These are phyloP conservation scores for Chloranthus sessilifolius DNA, from an alignment of 164 flowering plant genomes.

Conservation along the genomic window DNA sequence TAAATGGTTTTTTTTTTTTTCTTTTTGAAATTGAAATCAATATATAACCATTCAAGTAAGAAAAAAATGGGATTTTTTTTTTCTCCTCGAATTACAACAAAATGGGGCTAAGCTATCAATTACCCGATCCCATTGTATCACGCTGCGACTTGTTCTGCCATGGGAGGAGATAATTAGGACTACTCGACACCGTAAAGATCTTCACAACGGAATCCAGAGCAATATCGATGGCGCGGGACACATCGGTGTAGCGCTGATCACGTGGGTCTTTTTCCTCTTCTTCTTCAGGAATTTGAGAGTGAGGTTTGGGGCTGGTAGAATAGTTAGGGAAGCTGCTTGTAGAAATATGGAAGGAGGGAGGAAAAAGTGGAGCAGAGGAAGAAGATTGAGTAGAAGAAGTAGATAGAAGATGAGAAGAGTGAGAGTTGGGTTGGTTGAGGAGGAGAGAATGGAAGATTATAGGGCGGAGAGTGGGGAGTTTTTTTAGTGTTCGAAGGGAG, in stretches of 20 bases:
- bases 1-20: too few species aligned
- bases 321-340: neutral
- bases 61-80: too few species aligned
- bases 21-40: too few species aligned
- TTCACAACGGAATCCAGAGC: conserved; percentile 91
- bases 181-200: conserved; percentile 79
- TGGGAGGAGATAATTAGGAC: conserved; percentile 88
- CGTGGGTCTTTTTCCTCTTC: neutral
- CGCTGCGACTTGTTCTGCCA: conserved; percentile 98
- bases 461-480: too few species aligned
- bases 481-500: too few species aligned
- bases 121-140: conserved; percentile 85
- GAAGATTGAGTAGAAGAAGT: neutral
- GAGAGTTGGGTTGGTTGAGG: too few species aligned
- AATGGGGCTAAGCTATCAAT: neutral
- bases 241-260: conserved; percentile 17
- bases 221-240: conserved; percentile 55
- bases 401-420: neutral
- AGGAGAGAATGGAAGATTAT: too few species aligned
- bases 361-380: neutral
- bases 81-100: too few species aligned
- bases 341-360: too few species aligned
- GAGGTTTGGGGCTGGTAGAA: neutral
- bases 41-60: too few species aligned
- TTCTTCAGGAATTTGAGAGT: neutral